Percentiles rank a stretch among this genome's conserved stretches.
phyloP scores from a whole-genome alignment of 148 eudicot species.

The Rhododendron simsii region DNA sequence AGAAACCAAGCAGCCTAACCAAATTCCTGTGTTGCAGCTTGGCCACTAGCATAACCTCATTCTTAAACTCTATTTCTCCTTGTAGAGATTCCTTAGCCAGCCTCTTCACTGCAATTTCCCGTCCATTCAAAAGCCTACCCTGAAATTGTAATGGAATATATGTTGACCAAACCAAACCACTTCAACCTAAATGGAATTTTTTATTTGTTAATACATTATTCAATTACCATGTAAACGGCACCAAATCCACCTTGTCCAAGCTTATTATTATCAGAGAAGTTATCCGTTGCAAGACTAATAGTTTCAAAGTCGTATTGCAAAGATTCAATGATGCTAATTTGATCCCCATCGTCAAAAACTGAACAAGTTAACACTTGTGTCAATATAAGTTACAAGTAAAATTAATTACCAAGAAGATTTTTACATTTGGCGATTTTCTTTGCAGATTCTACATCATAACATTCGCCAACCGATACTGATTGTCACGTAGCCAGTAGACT shows the following conservation, averaged over 20 bases:
- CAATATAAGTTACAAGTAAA: neutral
- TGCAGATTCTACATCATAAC: neutral
- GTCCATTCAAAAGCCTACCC: slow-evolving; percentile 30
- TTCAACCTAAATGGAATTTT: neutral
- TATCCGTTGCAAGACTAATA: neutral
- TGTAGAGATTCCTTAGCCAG: slow-evolving; percentile 25
- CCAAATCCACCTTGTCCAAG: neutral
- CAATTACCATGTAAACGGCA: neutral
- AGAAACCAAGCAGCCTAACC: slow-evolving; percentile 28
- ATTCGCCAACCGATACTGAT: neutral
- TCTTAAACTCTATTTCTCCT: slow-evolving; percentile 32
- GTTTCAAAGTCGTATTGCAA: neutral
- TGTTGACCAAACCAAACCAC: too few relatives aligned
- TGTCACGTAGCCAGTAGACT: too few relatives aligned
- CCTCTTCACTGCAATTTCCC: slow-evolving; percentile 33
- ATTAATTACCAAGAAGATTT: neutral
- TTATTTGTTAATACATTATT: neutral
- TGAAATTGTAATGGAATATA: neutral
- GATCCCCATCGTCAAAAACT: neutral
- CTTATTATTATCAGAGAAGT: neutral
- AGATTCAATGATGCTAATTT: neutral
- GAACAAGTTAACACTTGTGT: neutral
- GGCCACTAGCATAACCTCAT: slow-evolving; percentile 28
- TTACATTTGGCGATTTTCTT: neutral
- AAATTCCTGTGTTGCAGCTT: slow-evolving; percentile 29